Conservation (phyloP, 495 filamentous ascomycete genomes). For the Paragyromitra xinjiangensis region DNA sequence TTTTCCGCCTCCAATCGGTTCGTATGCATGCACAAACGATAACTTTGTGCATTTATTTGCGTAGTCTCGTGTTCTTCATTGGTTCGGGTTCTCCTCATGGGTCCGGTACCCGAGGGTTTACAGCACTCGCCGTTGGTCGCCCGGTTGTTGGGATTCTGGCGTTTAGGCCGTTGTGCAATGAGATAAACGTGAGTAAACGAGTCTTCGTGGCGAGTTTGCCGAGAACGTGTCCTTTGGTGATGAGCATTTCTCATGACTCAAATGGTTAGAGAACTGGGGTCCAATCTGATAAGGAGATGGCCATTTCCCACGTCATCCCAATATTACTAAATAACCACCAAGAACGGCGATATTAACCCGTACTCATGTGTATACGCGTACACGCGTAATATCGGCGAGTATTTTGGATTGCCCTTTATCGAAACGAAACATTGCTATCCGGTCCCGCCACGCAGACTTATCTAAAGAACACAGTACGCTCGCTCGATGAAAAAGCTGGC, state of each 20-base stretch:
- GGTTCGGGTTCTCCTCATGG: constrained; percentile 32
- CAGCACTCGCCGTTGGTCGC: constrained; percentile 23
- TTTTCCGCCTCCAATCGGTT: constrained; percentile 43
- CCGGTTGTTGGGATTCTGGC: constrained; percentile 39
- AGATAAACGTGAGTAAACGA: constrained; percentile 29
- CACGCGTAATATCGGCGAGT: background rate
- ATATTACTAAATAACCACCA: background rate
- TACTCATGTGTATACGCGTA: constrained; percentile 1
- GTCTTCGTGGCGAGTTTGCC: background rate
- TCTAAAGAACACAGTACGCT: constrained; percentile 35
- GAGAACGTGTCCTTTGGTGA: constrained; percentile 40
- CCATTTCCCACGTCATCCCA: constrained; percentile 33
- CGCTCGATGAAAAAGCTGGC: constrained; percentile 25
- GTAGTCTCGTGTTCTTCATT: constrained; percentile 6
- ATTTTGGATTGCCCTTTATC: background rate
- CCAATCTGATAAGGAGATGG: constrained; percentile 33
- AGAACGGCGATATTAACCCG: background rate
- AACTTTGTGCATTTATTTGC: background rate
- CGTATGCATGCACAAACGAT: constrained; percentile 35
- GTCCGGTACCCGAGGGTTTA: constrained; percentile 26
- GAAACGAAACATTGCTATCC: background rate
- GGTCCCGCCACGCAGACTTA: background rate
- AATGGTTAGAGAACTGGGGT: constrained; percentile 18
- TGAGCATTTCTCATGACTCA: constrained; percentile 35
- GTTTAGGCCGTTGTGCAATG: constrained; percentile 4